Conservation (phyloP, 116 monocot species). For the Cymodocea nodosa region DNA sequence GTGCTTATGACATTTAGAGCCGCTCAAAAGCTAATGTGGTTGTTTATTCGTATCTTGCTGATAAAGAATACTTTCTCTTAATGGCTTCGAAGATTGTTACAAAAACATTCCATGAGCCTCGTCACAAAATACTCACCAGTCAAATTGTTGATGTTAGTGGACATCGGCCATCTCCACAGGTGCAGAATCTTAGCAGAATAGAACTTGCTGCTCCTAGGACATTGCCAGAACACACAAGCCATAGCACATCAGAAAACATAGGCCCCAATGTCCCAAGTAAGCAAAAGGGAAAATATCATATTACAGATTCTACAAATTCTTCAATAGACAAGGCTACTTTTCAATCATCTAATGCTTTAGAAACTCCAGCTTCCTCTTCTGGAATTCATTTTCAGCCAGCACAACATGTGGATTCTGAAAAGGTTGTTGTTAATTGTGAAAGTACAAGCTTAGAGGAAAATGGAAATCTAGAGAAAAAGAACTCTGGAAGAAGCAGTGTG, state of each 20-base stretch:
- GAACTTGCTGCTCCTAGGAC: conserved; percentile 5
- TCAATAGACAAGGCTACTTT: conserved; percentile 10
- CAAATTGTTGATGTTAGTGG: conserved; percentile 7
- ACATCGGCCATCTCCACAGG: conserved; percentile 14
- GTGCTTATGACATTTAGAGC: neutral
- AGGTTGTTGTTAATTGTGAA: conserved; percentile 5
- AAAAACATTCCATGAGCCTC: conserved; percentile 15
- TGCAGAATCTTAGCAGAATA: conserved; percentile 10
- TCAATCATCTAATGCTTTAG: conserved; percentile 5
- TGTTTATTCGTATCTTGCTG: neutral
- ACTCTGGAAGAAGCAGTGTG: conserved; percentile 13
- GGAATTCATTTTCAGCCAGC: neutral
- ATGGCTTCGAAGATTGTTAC: conserved; percentile 9
- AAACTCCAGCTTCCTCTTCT: conserved; percentile 3
- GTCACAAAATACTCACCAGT: conserved; percentile 6
- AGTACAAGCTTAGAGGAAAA: conserved; percentile 10
- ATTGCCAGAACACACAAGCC: conserved; percentile 1
- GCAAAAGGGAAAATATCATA: conserved; percentile 7
- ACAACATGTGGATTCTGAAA: conserved; percentile 5
- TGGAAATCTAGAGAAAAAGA: conserved; percentile 28
- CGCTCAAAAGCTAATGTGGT: neutral
- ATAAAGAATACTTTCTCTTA: neutral
- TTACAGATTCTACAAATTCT: conserved; percentile 7
- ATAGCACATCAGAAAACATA: conserved; percentile 6
- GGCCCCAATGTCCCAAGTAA: conserved; percentile 1